Evolutionary conservation across 495 filamentous ascomycete genomes (phyloP), one percentile per base, ranked within the genome.

Genomic region (Choiromyces venosus): DNA sequence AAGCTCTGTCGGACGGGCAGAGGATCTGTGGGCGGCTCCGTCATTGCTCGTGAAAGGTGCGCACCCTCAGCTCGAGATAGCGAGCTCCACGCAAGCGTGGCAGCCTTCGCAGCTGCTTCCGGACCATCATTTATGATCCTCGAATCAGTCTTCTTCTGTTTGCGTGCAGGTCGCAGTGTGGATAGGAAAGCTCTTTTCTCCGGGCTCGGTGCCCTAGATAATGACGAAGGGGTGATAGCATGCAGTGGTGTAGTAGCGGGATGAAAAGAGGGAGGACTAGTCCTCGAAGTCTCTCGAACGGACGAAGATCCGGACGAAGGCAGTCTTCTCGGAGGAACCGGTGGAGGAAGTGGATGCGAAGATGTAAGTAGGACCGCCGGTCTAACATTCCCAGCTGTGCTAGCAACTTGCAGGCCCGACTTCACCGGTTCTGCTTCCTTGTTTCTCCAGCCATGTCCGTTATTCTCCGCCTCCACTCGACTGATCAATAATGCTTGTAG

Each of bases 121-220:
- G 84, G 73, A 16, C 72, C 73, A 9, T 73, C 69, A 82, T 52
- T 19, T 29, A 79, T 77, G 69, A 75, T 81, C 82, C 79, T 81
- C 83, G 78, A 77, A 76, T 73, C 83, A 38, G 18, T 35, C 56
- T 56, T 73, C 76, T 73, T 78, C 68, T 67, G 69, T 46, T 73
- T 68, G 35, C 70, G 29, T 14, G 71, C 86, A 29, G 87, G 81
- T 67, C 94, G 87, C 69, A 99, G 80, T 3, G 95, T 98, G 65
- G 91, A 94, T 68, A 94, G 84, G 91, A 99, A 91, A 9, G 86
- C 86, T 74, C 89, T 86, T 82, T 92, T 92, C 66, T 97, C 94
- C 2, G 94, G 93, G 78, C 93, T 97, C 14, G 91, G 87, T 14
- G 88, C 88, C 69, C 92, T 88, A 10, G 89, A 88, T 18, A 84